Base-by-base conservation (phyloP, 768 basidiomycete genomes). In the Collybia nuda region DNA sequence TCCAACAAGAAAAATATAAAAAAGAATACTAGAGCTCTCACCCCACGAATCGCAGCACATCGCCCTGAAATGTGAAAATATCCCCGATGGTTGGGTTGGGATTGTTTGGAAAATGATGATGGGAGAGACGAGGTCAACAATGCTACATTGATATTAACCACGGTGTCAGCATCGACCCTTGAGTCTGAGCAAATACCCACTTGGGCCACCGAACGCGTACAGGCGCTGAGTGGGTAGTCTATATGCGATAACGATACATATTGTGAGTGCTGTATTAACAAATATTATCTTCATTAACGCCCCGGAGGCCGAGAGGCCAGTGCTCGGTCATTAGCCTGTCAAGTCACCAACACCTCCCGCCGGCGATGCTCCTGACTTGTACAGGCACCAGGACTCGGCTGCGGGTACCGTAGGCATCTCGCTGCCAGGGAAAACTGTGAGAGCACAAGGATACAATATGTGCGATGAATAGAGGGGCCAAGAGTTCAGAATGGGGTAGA, bases 391-490 rank as follows among this genome's bases (percentile, higher is more conserved):
- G 36, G 18, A 18, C 28, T 47, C 47, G 47, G 42, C 47, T 55
- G 38, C 32, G 37, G 40, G 41, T 49, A 38, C 48, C 55, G 47
- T 38, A 49, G 57, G 50, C 52, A 52, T 45, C 44, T 44, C 28
- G 39, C 48, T 32, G 23, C 24, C 36, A 29, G 14, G 14, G 7
- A 14, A 26, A 21, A 44, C 17, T 28, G 23, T 28, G 49, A 42
- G 21, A 28, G 26, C 7, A 18, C 6, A 32, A 14, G 3, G 32
- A 11, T 5, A 32, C 2, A 14, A 5, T 32, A 2, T 9, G 32
- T 5, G 32, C 12, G 32, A 32, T 32, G 14, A 14, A n/a, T n/a
- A 32, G 32, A 32, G 9, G 12, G 32, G 32, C 47, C 32, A 47
- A 36, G 40, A 18, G 8, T 15, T 38, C 32, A 40, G n/a, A 26